Evolutionary conservation across 2,329 filamentous ascomycete species (phyloP).

Genomic region (Alternaria incomplexa): DNA sequence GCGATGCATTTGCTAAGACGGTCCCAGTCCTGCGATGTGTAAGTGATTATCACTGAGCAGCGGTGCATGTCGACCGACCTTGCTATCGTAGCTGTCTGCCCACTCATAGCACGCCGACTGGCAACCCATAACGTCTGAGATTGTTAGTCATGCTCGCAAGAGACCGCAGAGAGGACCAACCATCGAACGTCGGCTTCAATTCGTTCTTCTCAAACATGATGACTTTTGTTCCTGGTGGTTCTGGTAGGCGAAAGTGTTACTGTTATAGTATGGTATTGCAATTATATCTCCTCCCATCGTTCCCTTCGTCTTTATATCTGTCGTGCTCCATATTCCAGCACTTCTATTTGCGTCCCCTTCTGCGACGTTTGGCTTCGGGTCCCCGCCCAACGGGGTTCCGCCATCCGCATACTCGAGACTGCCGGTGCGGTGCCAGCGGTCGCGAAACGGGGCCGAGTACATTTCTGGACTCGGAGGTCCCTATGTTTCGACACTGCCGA

Average conservation of each 20-base stretch:
- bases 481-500: slow-evolving; percentile 20
- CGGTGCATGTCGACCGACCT: slow-evolving; percentile 44
- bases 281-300: slow-evolving; percentile 1
- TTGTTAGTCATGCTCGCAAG: slow-evolving; percentile 18
- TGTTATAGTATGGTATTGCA: neutral
- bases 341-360: slow-evolving; percentile 15
- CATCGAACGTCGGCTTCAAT: slow-evolving; percentile 44
- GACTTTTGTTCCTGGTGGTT: neutral
- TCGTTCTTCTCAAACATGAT: slow-evolving; percentile 40
- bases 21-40: slow-evolving; percentile 59
- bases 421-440: slow-evolving; percentile 26
- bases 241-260: neutral
- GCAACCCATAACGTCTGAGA: slow-evolving; percentile 57
- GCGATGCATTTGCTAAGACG: slow-evolving; percentile 67
- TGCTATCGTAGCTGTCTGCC: slow-evolving; percentile 70
- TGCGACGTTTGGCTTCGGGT: slow-evolving; percentile 36
- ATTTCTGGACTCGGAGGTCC: slow-evolving; percentile 23
- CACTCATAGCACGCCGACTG: slow-evolving; percentile 63
- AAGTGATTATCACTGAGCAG: neutral
- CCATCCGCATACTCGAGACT: slow-evolving; percentile 22
- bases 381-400: slow-evolving; percentile 37
- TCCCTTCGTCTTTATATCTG: slow-evolving; percentile 29
- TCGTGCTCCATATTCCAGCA: slow-evolving; percentile 10
- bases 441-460: slow-evolving; percentile 33
- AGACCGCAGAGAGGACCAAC: slow-evolving; percentile 23